Evolutionary conservation across 2,329 filamentous ascomycete genomes (phyloP), one percentile per base, ranked within the genome.

Genomic region (Orbilia brochopaga): DNA sequence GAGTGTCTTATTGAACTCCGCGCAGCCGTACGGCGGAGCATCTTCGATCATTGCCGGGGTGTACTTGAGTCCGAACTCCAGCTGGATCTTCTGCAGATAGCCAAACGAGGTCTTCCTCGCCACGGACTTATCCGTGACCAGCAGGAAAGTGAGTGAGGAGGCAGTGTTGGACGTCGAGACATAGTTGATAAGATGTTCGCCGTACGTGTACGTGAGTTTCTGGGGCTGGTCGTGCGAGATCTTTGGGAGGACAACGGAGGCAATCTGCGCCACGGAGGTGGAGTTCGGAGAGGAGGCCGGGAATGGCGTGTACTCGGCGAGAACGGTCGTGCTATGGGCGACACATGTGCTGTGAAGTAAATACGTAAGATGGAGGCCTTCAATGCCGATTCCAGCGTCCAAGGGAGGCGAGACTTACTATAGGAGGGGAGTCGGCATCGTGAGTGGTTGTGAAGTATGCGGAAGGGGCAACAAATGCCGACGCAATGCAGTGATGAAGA

Each of bases 121-220:
- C 60, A 96, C 86, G 48, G 87, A 85, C 69, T 88, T 85, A 75
- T 92, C 89, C 54, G 92, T 90, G 73, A 99, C 87, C 69, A 96
- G 91, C 54, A 99, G 86, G 81, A 94, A 99, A 52, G 92, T 96
- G 42, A 99, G 85, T 0, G 55, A 83, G 83, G 76, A 79, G 78
- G 64, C 82, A 82, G 78, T 88, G 1, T 87, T 88, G 8, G 91
- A 88, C 0, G 91, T 87, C 77, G 92, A 86, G 78, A 97, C 90
- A 83, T 96, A 97, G 84, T 99, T 93, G 80, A 97, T 94, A 83
- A 94, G 91, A 80, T 95, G 88, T 70, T 88, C 84, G 81, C 92
- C 90, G 80, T 97, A 92, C 44, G 91, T 95, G 82, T 96, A 97
- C 61, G 93, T 97, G 75, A 96, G 86, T 81, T 97, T 97, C 78